Evolutionary conservation across 2,329 filamentous ascomycete species (phyloP).

Genomic region (Knufia fluminis): DNA sequence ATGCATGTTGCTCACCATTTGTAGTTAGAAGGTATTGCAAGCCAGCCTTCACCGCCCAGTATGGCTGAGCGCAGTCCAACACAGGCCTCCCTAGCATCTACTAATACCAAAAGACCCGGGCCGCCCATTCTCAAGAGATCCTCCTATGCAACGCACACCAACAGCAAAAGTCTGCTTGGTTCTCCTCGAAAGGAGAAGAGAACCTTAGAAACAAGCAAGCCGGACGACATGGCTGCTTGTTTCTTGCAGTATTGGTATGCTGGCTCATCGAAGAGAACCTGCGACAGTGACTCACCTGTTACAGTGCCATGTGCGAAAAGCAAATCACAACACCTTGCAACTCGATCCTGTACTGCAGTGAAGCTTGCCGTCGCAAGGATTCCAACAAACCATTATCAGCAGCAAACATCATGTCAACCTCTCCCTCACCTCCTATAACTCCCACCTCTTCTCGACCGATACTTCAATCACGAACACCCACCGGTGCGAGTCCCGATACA

Average conservation of each 20-base stretch:
- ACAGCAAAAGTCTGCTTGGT: constrained; percentile 2
- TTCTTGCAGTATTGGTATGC: constrained; percentile 40
- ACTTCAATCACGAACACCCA: constrained; percentile 30
- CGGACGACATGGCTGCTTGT: constrained; percentile 34
- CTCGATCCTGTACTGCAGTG: constrained; percentile 54
- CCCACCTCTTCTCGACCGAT: constrained; percentile 31
- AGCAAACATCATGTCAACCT: constrained; percentile 26
- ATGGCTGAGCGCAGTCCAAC: constrained; percentile 14
- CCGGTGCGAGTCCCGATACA: constrained; percentile 22
- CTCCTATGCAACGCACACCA: not conserved
- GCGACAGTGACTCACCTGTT: not conserved
- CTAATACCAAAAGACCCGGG: constrained; percentile 9
- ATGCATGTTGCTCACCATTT: not conserved
- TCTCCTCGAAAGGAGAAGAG: constrained; percentile 8
- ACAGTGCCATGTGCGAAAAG: constrained; percentile 55
- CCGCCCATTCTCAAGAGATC: constrained; percentile 14
- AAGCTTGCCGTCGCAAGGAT: constrained; percentile 44
- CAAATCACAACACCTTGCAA: constrained; percentile 55
- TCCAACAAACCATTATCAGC: constrained; percentile 37
- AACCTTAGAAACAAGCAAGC: constrained; percentile 11
- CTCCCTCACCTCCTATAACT: constrained; percentile 25
- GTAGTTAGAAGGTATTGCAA: not conserved
- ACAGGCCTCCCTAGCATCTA: constrained; percentile 9
- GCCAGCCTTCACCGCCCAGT: constrained; percentile 13
- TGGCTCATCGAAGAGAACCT: not conserved